Evolutionary conservation across 2,329 filamentous ascomycete genomes (phyloP).

Genomic region (Massarina eburnea): DNA sequence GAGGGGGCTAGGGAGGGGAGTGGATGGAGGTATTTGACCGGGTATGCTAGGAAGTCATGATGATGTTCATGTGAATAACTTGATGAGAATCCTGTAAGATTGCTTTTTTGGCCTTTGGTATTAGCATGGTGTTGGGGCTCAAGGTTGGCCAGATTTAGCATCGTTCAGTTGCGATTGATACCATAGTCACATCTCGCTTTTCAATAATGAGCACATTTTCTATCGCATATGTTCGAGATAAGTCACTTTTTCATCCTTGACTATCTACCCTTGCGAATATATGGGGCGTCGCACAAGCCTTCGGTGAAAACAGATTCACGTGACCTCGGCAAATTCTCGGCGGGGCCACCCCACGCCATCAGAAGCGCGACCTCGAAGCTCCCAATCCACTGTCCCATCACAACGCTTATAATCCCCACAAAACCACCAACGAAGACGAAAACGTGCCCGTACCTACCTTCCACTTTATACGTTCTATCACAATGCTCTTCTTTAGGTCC

Average conservation of each 20-base stretch:
- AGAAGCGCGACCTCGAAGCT: conserved; percentile 17
- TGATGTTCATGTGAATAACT: conserved; percentile 10
- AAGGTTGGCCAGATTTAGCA: not conserved
- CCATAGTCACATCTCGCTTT: conserved; percentile 30
- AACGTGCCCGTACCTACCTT: not conserved
- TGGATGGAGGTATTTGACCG: conserved; percentile 62
- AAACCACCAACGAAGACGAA: not conserved
- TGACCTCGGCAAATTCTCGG: conserved; percentile 24
- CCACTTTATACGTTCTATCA: not conserved
- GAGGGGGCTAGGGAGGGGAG: conserved; percentile 60
- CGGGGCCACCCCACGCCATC: conserved; percentile 21
- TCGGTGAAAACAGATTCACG: conserved; percentile 6
- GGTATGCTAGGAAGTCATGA: conserved; percentile 46
- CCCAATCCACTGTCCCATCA: conserved; percentile 2
- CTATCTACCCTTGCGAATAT: no score
- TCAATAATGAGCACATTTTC: conserved; percentile 6
- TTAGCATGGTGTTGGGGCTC: conserved; percentile 25
- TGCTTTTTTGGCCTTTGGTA: conserved; percentile 6
- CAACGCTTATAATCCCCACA: conserved; percentile 4
- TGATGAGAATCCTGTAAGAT: conserved; percentile 4
- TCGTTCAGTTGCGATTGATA: conserved; percentile 27
- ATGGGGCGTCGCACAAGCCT: not conserved
- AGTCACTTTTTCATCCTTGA: not conserved
- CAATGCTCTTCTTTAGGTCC: conserved; percentile 58
- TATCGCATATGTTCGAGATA: not conserved